Evolutionary conservation across 1,284 basidiomycete genomes (phyloP).

Genomic region (Singerocomus inundabilis): DNA sequence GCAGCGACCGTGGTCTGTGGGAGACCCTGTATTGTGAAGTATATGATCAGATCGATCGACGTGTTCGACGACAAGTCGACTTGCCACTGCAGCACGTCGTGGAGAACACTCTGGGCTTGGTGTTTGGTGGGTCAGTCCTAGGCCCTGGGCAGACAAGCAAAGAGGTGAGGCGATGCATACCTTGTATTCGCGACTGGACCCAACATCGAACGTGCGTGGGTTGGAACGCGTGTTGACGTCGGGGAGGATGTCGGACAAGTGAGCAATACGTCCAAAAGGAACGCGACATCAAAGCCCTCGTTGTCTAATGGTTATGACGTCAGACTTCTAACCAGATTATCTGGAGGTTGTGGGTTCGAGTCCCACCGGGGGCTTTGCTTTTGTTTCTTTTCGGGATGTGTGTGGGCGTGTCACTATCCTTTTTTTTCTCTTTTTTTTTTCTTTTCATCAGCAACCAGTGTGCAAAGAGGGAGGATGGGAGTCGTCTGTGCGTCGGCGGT

Average conservation of each 20-base stretch:
- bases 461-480: no score
- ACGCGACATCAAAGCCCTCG: slow-evolving; percentile 42
- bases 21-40: neutral
- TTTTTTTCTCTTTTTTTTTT: neutral
- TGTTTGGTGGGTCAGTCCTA: neutral
- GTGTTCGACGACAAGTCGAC: neutral
- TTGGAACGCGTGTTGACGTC: no score
- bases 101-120: neutral
- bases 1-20: neutral
- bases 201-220: neutral
- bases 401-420: neutral
- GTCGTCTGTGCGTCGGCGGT: neutral
- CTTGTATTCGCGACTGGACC: neutral
- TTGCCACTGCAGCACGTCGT: neutral
- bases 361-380: slow-evolving; percentile 59
- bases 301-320: slow-evolving; percentile 80
- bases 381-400: slow-evolving; percentile 10
- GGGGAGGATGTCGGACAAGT: neutral
- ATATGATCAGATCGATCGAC: slow-evolving; percentile 7
- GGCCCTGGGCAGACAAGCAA: slow-evolving; percentile 14
- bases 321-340: slow-evolving; percentile 73
- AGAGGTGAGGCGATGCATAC: slow-evolving; percentile 1
- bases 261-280: neutral
- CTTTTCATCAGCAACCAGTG: no score
- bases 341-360: slow-evolving; percentile 77